These are phyloP conservation scores for Phalaenopsis aphrodite DNA, from an alignment of 106 monocot genomes.

Conservation along the genomic window DNA sequence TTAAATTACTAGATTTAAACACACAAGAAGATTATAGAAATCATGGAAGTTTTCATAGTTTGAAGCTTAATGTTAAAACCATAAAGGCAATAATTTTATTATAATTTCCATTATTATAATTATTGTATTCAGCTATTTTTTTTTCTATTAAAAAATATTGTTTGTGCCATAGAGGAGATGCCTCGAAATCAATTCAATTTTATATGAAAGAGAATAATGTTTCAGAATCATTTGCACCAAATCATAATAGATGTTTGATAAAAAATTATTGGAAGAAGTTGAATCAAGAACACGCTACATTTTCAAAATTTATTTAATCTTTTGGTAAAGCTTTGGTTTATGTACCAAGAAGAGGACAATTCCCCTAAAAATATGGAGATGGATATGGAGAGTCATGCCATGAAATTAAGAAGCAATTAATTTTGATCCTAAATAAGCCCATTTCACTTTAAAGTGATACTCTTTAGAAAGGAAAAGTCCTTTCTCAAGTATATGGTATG, in stretches of 20 bases:
- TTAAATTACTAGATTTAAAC: too few relatives aligned
- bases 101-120: too few relatives aligned
- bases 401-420: background rate
- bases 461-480: too few relatives aligned
- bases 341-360: slow-evolving; percentile 4
- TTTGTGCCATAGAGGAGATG: background rate
- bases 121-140: too few relatives aligned
- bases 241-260: slow-evolving; percentile 8
- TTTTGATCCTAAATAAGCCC: too few relatives aligned
- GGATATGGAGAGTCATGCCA: background rate
- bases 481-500: background rate
- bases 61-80: too few relatives aligned
- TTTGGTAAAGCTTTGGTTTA: background rate
- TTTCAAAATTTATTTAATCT: background rate
- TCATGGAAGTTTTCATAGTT: too few relatives aligned
- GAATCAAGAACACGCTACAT: background rate
- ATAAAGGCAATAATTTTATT: too few relatives aligned
- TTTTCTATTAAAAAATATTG: too few relatives aligned
- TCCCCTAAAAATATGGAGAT: slow-evolving; percentile 10
- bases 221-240: slow-evolving; percentile 4
- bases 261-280: background rate
- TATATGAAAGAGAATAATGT: slow-evolving; percentile 24
- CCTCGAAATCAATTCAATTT: slow-evolving; percentile 16
- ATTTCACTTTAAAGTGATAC: too few relatives aligned
- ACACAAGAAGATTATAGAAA: too few relatives aligned